Evolutionary conservation across 306 rosid species (phyloP), one percentile per base, ranked within the genome.

Genomic region (Prunus armeniaca): DNA sequence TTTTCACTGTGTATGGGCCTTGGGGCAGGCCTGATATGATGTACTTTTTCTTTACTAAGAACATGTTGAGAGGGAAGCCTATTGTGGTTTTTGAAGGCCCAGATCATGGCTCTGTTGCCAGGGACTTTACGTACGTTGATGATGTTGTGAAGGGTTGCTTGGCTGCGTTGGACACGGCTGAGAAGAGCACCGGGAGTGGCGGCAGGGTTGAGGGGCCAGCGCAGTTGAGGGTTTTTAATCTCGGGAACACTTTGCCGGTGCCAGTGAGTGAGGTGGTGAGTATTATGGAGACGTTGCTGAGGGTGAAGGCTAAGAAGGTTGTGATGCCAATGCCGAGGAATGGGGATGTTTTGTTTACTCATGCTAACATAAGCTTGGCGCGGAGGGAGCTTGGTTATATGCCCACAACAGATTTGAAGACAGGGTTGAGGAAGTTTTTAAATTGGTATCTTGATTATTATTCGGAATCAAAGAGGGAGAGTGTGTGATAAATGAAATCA

Each of bases 1-100:
- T 34, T 34, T 34, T 34, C 9, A 34, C 98, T 0, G 98, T 93
- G 0, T 93, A 93, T 51, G 98, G 98, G 3, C 98, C 98, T 0
- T 93, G 97, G 97, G 98, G 98, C 0, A 51, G 98, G 78, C 98
- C 98, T 46, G 98, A 93, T 64, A 93, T 93, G 98, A 95, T 96
- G 2, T 91, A 91, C 38, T 93, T 93, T 73, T 85, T 89, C 0
- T 93, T 93, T 27, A 91, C 98, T 3, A 72, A 87, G 13, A 89
- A 83, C 17, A 91, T 93, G 30, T 90, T 93, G 1, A 93, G 88
- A 46, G 97, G 98, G 0, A 93, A 91, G 25, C 90, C 98, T 1
- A 91, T 93, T 24, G 91, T 95, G 2, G 76, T 93, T 1, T 93
- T 91, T 58, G 88, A 96, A 11, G 98, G 98, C 28, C 32, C 84